Base-by-base conservation (phyloP, 352 stramenopile genomes). In the Pythium aquatile region DNA sequence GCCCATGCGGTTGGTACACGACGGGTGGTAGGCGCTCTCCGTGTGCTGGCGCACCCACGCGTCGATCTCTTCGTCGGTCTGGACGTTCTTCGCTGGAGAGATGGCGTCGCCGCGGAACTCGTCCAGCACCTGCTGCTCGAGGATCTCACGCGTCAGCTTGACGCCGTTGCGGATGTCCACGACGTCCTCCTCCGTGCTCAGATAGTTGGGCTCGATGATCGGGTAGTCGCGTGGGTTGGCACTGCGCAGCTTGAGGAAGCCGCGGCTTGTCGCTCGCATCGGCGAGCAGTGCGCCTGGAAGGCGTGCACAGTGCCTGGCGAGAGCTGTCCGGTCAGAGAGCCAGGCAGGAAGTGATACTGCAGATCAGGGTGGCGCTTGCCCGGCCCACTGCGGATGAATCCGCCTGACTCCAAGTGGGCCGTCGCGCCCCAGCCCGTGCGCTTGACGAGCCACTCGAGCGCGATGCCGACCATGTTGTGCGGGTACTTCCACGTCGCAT, bases 341-440 rank as follows among this genome's bases (percentile, higher is more conserved):
- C 87, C 88, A 0, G 89, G 89, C n/a, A 97, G 68, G 65, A 97
- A 97, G 49, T 97, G 89, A 56, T 94, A 96, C 67, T 97, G 89
- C 26, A 97, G 39, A 61, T 97, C 89, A 13, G 89, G 89, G n/a
- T 94, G 81, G 33, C 76, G 75, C 73, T 96, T 87, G 30, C 87
- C 87, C 5, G 83, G 71, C 4, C 78, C 76, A 63, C 82, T 89
- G 66, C 87, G 85, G 61, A 96, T 94, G 65, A 97, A 97, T 3
- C 87, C 88, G 5, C 88, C 88, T 4, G 88, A 87, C 59, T 97
- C 88, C 32, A 97, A 71, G 57, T 96, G 88, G 0, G 87, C 80
- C 1, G 84, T 91, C 14, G 87, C 83, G 10, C 81, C 88, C 74
- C 88, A 78, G 13, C 88, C 88, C 5, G 80, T 90, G 32, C 80